Evolutionary conservation across 192 early-diverging fungal species (phyloP).

Genomic region (Linnemannia schmuckeri): DNA sequence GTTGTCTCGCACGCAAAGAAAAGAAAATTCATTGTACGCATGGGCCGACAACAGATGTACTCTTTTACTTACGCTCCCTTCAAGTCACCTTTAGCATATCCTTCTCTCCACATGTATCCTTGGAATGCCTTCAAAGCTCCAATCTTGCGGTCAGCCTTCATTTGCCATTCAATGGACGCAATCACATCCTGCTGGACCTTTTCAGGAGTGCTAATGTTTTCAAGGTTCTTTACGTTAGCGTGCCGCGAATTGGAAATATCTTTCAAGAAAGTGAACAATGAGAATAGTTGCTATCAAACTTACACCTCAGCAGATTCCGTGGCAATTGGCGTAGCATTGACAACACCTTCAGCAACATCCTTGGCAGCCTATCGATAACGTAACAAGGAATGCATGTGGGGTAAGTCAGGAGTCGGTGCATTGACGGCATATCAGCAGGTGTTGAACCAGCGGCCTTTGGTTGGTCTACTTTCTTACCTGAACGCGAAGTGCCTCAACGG

Average conservation of each 20-base stretch:
- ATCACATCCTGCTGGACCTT: constrained; percentile 68
- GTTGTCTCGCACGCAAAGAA: neutral
- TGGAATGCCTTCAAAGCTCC: constrained; percentile 91
- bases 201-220: constrained; percentile 51
- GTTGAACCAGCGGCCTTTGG: neutral
- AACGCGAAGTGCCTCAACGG: constrained; percentile 62
- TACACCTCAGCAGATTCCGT: constrained; percentile 45
- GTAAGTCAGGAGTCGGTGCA: neutral
- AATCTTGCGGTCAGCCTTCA: constrained; percentile 90
- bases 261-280: neutral
- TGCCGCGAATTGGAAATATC: neutral
- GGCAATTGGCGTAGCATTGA: constrained; percentile 61
- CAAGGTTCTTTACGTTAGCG: neutral
- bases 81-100: constrained; percentile 83
- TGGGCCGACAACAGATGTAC: neutral
- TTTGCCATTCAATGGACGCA: constrained; percentile 85
- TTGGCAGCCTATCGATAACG: constrained; percentile 54
- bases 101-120: constrained; percentile 96
- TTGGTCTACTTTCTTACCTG: constrained; percentile 55
- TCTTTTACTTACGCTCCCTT: constrained; percentile 74
- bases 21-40: neutral
- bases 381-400: neutral
- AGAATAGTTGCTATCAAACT: neutral
- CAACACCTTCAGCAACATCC: constrained; percentile 59
- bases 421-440: neutral